Evolutionary conservation across 2,329 filamentous ascomycete genomes (phyloP).

Genomic region (Hypoxylon sp.): DNA sequence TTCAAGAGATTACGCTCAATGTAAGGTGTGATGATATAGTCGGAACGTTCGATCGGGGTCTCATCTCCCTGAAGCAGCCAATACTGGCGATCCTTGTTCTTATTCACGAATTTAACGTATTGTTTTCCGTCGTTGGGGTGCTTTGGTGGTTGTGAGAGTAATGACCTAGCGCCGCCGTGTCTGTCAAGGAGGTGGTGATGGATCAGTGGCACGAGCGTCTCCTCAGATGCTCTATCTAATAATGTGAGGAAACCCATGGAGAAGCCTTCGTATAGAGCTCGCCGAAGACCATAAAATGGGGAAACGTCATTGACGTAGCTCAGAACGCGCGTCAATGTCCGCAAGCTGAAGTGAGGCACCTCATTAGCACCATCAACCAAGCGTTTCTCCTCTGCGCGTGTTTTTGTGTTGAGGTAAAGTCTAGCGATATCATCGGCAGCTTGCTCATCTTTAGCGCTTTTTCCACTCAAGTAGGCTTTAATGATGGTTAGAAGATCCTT

Average conservation of each 20-base stretch:
- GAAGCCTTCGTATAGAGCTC: conserved; percentile 94
- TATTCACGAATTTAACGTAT: conserved; percentile 84
- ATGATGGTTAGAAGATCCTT: conserved; percentile 92
- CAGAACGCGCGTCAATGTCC: conserved; percentile 91
- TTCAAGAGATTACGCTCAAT: conserved; percentile 96
- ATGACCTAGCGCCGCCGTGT: conserved; percentile 76
- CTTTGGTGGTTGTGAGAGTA: conserved; percentile 84
- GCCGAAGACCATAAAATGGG: conserved; percentile 84
- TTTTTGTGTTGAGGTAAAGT: conserved; percentile 90
- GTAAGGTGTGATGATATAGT: conserved; percentile 97
- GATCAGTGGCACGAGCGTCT: conserved; percentile 83
- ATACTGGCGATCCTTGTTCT: conserved; percentile 78
- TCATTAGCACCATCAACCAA: conserved; percentile 96
- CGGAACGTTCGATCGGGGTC: conserved; percentile 77
- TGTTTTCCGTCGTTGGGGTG: conserved; percentile 81
- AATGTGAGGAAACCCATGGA: conserved; percentile 98
- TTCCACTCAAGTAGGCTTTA: conserved; percentile 84
- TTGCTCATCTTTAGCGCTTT: conserved; percentile 79
- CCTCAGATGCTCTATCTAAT: conserved; percentile 85
- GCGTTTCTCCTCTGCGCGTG: conserved; percentile 82
- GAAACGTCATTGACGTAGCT: conserved; percentile 90
- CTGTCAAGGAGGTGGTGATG: conserved; percentile 83
- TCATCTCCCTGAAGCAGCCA: conserved; percentile 87
- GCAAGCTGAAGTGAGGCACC: conserved; percentile 95
- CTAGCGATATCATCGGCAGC: conserved; percentile 85